Percentiles rank a stretch among this genome's conserved stretches.
These are phyloP conservation scores for Vaccinium darrowii DNA, from an alignment of 148 eudicot genomes.

Conservation along the genomic window DNA sequence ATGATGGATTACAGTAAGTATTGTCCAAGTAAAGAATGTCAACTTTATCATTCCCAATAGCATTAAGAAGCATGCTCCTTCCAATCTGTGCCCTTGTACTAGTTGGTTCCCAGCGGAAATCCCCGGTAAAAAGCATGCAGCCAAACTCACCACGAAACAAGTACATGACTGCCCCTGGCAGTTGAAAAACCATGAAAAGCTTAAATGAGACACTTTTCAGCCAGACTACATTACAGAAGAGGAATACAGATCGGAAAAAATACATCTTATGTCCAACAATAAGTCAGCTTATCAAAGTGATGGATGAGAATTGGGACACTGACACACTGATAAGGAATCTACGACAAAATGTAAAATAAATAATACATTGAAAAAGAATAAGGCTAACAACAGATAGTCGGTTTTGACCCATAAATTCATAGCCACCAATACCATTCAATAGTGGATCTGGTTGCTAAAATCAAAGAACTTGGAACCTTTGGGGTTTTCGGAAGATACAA, in stretches of 20 bases:
- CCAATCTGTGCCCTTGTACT: conserved; percentile 46
- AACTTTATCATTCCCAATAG: conserved; percentile 35
- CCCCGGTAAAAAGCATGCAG: conserved; percentile 73
- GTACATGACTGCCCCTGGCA: conserved; percentile 79
- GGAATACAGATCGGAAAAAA: neutral
- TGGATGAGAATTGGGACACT: neutral
- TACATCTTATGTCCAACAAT: neutral
- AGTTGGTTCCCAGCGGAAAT: conserved; percentile 79
- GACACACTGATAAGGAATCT: neutral
- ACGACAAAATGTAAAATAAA: neutral
- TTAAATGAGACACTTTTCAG: neutral
- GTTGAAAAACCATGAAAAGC: conserved; percentile 4
- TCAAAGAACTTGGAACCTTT: neutral
- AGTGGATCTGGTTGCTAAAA: neutral
- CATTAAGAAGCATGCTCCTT: conserved; percentile 58
- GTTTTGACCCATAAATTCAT: neutral
- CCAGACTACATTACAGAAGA: neutral
- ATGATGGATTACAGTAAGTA: conserved; percentile 74
- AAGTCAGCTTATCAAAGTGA: neutral
- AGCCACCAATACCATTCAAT: neutral
- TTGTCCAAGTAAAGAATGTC: conserved; percentile 75
- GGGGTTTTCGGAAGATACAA: neutral
- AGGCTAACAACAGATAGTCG: neutral
- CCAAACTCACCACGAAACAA: conserved; percentile 82
- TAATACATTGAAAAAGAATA: neutral